phyloP scores from a whole-genome alignment of 306 rosid genomes.

The Phaseolus lunatus region DNA sequence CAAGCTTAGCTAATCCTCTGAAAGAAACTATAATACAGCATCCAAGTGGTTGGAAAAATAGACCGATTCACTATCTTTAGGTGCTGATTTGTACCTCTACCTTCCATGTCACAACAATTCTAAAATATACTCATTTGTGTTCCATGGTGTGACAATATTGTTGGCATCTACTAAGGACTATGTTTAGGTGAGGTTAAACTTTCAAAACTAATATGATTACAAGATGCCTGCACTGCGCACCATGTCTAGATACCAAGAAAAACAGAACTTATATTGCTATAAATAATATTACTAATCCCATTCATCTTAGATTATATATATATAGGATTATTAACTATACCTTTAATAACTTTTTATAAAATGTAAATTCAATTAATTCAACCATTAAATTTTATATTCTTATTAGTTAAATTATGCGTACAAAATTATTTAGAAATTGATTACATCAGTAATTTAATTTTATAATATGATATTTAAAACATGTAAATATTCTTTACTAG shows the following conservation, averaged over 20 bases:
- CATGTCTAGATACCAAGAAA: neutral
- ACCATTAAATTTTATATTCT: too few species aligned
- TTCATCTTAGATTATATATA: neutral
- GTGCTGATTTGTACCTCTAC: slow-evolving; percentile 20
- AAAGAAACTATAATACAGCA: neutral
- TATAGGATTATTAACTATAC: too few species aligned
- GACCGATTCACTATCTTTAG: slow-evolving; percentile 39
- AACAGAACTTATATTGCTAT: neutral
- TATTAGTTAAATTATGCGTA: too few species aligned
- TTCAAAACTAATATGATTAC: neutral
- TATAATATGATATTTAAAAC: too few species aligned
- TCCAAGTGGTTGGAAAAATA: slow-evolving; percentile 29
- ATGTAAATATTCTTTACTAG: too few species aligned
- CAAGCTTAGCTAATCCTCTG: slow-evolving; percentile 8
- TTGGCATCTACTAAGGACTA: neutral
- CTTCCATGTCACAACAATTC: slow-evolving; percentile 40
- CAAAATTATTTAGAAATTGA: too few species aligned
- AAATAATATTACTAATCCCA: neutral
- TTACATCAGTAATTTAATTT: too few species aligned
- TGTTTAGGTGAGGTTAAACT: slow-evolving; percentile 3
- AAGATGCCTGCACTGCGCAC: neutral
- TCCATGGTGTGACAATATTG: slow-evolving; percentile 1
- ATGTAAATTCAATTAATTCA: too few species aligned
- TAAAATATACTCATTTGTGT: neutral
- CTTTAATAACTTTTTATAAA: too few species aligned